Conservation (phyloP, 106 monocot species). For the Dendrobium huoshanense region DNA sequence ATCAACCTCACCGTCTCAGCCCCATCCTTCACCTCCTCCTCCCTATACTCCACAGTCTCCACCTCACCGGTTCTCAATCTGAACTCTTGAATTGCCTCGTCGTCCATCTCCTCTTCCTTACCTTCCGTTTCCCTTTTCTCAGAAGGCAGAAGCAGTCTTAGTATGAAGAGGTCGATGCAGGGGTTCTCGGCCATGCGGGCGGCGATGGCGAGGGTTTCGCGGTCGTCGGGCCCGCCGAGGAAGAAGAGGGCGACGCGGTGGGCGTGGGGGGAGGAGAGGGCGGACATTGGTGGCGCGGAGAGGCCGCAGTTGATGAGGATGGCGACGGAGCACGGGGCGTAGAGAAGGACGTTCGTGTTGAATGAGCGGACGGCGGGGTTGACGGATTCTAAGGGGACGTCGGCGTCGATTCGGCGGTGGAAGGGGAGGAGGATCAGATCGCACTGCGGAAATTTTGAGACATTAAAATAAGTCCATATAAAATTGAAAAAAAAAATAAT, state of each 20-base stretch:
- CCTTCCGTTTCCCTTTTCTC: constrained; percentile 8
- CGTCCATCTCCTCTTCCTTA: constrained; percentile 20
- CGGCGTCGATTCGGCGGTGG: constrained; percentile 1
- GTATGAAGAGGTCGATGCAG: constrained; percentile 16
- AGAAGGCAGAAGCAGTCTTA: constrained; percentile 20
- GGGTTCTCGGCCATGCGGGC: constrained; percentile 38
- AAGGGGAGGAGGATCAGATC: constrained; percentile 22
- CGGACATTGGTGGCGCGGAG: background rate
- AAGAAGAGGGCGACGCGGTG: constrained; percentile 43
- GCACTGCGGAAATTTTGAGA: constrained; percentile 16
- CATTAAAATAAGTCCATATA: too few species aligned
- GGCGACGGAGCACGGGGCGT: constrained; percentile 12
- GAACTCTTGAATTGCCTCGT: constrained; percentile 28
- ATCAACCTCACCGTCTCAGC: constrained; percentile 21
- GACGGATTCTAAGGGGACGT: background rate
- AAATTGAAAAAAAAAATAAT: too few species aligned
- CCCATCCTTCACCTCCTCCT: constrained; percentile 24
- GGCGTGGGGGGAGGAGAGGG: background rate
- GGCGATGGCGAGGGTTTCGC: constrained; percentile 54
- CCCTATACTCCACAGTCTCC: constrained; percentile 27
- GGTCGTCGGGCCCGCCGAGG: constrained; percentile 72
- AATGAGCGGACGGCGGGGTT: constrained; percentile 2
- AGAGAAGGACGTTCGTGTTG: constrained; percentile 14
- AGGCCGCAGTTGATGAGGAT: constrained; percentile 19
- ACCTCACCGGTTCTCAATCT: background rate